Percentiles rank a stretch among this genome's conserved stretches.
Evolutionary conservation across 2,329 filamentous ascomycete genomes (phyloP).

Genomic region (Rutstroemia sp.): DNA sequence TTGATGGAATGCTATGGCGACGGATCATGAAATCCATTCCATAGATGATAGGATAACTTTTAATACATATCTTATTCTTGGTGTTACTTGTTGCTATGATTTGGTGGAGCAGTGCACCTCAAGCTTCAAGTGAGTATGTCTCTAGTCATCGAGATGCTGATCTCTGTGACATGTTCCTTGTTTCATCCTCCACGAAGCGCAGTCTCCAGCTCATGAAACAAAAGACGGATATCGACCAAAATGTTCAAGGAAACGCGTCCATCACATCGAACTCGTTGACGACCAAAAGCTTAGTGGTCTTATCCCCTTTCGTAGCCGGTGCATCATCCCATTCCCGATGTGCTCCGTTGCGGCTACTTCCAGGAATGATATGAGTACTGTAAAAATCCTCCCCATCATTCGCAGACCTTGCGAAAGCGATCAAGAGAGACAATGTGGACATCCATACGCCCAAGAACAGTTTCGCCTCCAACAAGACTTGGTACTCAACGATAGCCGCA

Average conservation of each 20-base stretch:
- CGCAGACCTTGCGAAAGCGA: conserved; percentile 18
- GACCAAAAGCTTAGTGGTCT: conserved; percentile 19
- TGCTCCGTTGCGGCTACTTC: conserved; percentile 9
- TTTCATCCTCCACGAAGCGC: too few relatives aligned
- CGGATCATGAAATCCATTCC: too few relatives aligned
- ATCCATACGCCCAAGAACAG: conserved; percentile 18
- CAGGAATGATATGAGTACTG: conserved; percentile 13
- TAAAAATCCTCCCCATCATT: conserved; percentile 16
- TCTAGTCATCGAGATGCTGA: too few relatives aligned
- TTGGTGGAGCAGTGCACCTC: too few relatives aligned
- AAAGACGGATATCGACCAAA: background rate
- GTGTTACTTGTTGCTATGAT: too few relatives aligned
- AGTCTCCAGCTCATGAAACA: background rate
- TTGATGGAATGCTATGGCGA: too few relatives aligned
- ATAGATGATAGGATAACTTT: too few relatives aligned
- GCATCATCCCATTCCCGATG: background rate
- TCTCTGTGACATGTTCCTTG: too few relatives aligned
- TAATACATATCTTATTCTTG: too few relatives aligned
- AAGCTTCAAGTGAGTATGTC: too few relatives aligned
- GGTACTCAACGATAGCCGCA: conserved; percentile 20
- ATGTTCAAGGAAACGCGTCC: conserved; percentile 16
- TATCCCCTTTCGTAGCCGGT: conserved; percentile 16
- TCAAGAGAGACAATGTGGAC: conserved; percentile 18
- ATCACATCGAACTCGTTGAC: conserved; percentile 20
- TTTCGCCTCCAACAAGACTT: conserved; percentile 15